Evolutionary conservation across 371 early-diverging fungal genomes (phyloP), one percentile per base, ranked within the genome.

Genomic region (Mortierella sp.): DNA sequence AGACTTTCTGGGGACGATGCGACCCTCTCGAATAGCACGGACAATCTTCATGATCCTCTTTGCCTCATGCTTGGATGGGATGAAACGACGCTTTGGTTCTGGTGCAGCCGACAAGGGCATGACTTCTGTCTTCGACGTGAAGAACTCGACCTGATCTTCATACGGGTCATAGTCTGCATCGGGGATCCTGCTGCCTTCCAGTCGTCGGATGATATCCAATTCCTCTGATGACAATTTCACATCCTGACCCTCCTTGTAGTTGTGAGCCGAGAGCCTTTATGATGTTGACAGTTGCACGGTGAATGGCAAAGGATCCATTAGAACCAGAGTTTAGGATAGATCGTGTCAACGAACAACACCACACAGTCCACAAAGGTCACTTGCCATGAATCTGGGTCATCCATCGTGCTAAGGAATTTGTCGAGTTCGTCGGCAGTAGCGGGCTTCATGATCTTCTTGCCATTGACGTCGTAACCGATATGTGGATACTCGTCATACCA

Each of bases 401-500:
- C 99, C 88, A 94, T 89, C 30, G 90, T 90, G 43, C 87, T 86
- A 82, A 98, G 83, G 84, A 98, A 96, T 68, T 90, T 89, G 71
- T 98, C 98, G 39, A 98, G 86, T 73, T 95, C 94, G 71, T 97
- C 97, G 10, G 86, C 87, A 39, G 86, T 91, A 5, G 93, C 93
- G n/a, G 96, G 95, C 71, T 84, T 89, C 82, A 91, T 72, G 39
- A 98, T 89, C 78, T 88, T 92, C 78, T 96, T 94, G 49, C 99
- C 99, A 56, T 95, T 86, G 51, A 95, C 80, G 71, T 95, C 93
- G 82, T 98, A 98, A 46, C 99, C 99, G 65, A 97, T 96, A 67
- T 98, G 99, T 46, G 93, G 94, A 54, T 92, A 90, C 52, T 97
- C 97, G 45, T 94, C 92, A 80, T 98, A 98, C 97, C 97, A 97